Percentiles rank a stretch among this genome's conserved stretches.
Evolutionary conservation across 805 yeast genomes (phyloP).

Genomic region (Candida andamanensis): DNA sequence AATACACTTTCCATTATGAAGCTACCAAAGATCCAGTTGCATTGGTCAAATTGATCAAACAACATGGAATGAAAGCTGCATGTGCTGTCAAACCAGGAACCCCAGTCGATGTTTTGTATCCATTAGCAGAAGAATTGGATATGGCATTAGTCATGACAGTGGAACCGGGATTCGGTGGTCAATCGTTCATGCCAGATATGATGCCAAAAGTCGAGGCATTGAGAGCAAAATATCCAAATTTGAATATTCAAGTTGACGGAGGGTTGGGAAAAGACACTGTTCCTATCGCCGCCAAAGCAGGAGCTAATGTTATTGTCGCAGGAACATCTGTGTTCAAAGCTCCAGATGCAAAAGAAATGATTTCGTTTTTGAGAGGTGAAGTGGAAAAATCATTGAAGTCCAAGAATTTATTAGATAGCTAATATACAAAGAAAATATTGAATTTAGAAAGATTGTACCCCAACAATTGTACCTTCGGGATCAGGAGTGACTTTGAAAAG

Average conservation of each 20-base stretch:
- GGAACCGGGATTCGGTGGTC: slow-evolving; percentile 99
- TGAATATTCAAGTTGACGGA: slow-evolving; percentile 95
- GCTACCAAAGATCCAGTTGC: slow-evolving; percentile 75
- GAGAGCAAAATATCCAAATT: slow-evolving; percentile 66
- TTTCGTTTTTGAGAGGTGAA: slow-evolving; percentile 57
- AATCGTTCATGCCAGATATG: slow-evolving; percentile 90
- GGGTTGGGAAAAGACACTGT: slow-evolving; percentile 87
- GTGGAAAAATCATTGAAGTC: slow-evolving; percentile 48
- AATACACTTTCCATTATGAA: slow-evolving; percentile 94
- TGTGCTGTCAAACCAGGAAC: slow-evolving; percentile 95
- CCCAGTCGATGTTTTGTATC: slow-evolving; percentile 73
- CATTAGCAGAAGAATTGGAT: slow-evolving; percentile 72
- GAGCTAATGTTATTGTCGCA: slow-evolving; percentile 97
- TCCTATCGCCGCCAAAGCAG: slow-evolving; percentile 87
- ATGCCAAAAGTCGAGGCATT: slow-evolving; percentile 88
- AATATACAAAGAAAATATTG: slow-evolving; percentile 4
- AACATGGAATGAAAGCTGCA: slow-evolving; percentile 85
- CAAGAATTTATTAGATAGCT: slow-evolving; percentile 33
- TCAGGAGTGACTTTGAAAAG: slow-evolving; percentile 39
- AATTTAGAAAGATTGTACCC: slow-evolving; percentile 59
- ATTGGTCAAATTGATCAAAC: slow-evolving; percentile 70
- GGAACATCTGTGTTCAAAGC: slow-evolving; percentile 94
- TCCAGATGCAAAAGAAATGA: slow-evolving; percentile 69
- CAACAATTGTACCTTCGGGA: slow-evolving; percentile 82
- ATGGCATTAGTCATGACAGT: slow-evolving; percentile 98